A percentile compares a stretch with the other conserved stretches of the same genome.
phyloP scores from a whole-genome alignment of 108 stramenopile species.

The Cyclostephanos tholiformis region DNA sequence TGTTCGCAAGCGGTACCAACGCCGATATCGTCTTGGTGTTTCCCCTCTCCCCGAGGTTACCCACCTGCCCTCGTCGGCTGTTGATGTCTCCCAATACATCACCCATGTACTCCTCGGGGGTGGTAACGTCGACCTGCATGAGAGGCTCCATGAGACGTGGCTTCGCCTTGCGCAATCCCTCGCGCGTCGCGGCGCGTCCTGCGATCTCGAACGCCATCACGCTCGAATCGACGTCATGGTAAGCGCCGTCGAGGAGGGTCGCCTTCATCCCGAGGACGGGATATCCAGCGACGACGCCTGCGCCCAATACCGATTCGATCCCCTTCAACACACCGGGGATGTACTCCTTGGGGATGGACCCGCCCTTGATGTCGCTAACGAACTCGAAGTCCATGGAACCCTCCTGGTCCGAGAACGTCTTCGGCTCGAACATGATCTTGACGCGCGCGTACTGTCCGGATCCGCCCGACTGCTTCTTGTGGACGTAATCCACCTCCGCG shows the following conservation, averaged over 20 bases:
- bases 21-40: constrained; percentile 94
- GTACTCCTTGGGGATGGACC: constrained; percentile 97
- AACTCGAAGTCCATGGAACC: constrained; percentile 94
- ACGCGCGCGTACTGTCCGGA: constrained; percentile 97
- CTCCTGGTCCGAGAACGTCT: constrained; percentile 86
- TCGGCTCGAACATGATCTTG: constrained; percentile 95
- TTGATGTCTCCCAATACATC: constrained; percentile 98
- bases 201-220: constrained; percentile 95
- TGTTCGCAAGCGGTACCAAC: constrained; percentile 94
- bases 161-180: constrained; percentile 96
- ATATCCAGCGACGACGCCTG: constrained; percentile 94
- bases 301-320: constrained; percentile 92
- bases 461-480: constrained; percentile 99
- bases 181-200: constrained; percentile 90
- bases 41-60: constrained; percentile 94
- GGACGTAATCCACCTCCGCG: constrained; percentile 96
- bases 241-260: constrained; percentile 85
- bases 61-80: constrained; percentile 94
- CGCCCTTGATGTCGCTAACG: constrained; percentile 96
- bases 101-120: constrained; percentile 99
- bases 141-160: constrained; percentile 97
- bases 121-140: constrained; percentile 97
- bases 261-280: constrained; percentile 98
- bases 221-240: constrained; percentile 90
- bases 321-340: constrained; percentile 98